Conservation (phyloP, 2,329 filamentous ascomycete genomes). For the Stemphylium lycopersici region DNA sequence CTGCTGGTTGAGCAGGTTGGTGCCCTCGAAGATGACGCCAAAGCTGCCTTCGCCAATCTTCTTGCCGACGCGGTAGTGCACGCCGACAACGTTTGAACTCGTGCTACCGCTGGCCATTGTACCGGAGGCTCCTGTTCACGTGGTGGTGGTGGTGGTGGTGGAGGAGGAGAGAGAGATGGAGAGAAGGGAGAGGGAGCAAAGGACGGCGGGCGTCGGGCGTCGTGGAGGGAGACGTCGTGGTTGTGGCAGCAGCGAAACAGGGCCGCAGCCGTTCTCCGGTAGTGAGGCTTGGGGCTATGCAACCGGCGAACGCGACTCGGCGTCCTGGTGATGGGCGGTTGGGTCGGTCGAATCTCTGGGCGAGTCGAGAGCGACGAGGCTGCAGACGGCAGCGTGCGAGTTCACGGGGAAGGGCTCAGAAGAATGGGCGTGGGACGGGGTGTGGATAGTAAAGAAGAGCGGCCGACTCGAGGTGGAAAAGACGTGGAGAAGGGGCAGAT, state of each 20-base stretch:
- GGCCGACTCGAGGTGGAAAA: conserved; percentile 34
- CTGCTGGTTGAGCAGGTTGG: conserved; percentile 97
- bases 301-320: conserved; percentile 23
- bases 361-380: conserved; percentile 22
- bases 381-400: conserved; percentile 29
- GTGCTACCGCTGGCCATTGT: conserved; percentile 86
- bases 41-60: conserved; percentile 99
- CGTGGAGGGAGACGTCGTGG: conserved; percentile 6
- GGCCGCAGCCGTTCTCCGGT: conserved; percentile 33
- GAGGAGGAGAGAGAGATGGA: conserved; percentile 12
- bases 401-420: conserved; percentile 22
- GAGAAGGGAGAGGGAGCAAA: conserved; percentile 7
- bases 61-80: conserved; percentile 98
- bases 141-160: conserved; percentile 5
- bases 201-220: conserved; percentile 3
- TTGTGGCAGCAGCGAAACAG: conserved; percentile 22
- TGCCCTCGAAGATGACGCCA: conserved; percentile 98
- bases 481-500: conserved; percentile 31
- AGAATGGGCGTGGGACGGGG: conserved; percentile 28
- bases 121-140: conserved; percentile 3
- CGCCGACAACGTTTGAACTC: conserved; percentile 95
- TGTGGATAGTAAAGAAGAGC: conserved; percentile 27
- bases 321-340: conserved; percentile 12
- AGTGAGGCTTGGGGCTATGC: conserved; percentile 17
- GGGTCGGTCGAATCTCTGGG: background rate